Evolutionary conservation across 1,284 basidiomycete genomes (phyloP), one percentile per base, ranked within the genome.

Genomic region (Stygiomarasmius scandens): DNA sequence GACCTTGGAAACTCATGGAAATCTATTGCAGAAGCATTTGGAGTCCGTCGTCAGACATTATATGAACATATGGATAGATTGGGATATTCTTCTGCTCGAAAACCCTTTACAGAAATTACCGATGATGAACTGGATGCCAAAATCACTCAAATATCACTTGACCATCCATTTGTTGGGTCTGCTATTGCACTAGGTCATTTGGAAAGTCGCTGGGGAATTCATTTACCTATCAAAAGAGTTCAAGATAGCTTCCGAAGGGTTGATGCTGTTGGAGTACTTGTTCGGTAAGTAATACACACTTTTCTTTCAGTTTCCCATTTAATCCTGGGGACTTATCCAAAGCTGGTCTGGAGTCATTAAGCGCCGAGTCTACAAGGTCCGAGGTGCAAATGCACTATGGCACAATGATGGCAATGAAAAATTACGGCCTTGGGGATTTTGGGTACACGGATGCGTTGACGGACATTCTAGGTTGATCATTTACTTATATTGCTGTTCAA

Each of bases 391-490:
- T 51, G 51, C 63, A 0, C 58, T 64, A 6, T 64, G 61, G 63
- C 63, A 64, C 49, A 36, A 52, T 27, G 63, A 64, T 50, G 63
- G 58, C 1, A 61, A 64, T 38, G 61, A 64, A 46, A 64, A 64
- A 36, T 52, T 64, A 2, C 41, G 53, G 9, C 53, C 29, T 5
- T 55, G 60, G 60, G 60, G 60, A 0, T 61, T 61, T 34, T 61
- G 43, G 19, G 69, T 69, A 0, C 73, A 75, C 52, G 67, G 62
- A 14, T 70, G 72, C 52, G 64, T 74, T 10, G 73, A 75, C 58
- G 73, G 72, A 1, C 53, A 67, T 47, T 67, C 69, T 0, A 56
- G 71, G 1, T 48, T 66, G 14, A 61, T 75, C 23, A 55, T 61
- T 14, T 72, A 64, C 5, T 62, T 75, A 16, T 49, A 61, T 2